These are phyloP conservation scores for Abrus precatorius DNA, from an alignment of 306 rosid genomes.

Conservation along the genomic window DNA sequence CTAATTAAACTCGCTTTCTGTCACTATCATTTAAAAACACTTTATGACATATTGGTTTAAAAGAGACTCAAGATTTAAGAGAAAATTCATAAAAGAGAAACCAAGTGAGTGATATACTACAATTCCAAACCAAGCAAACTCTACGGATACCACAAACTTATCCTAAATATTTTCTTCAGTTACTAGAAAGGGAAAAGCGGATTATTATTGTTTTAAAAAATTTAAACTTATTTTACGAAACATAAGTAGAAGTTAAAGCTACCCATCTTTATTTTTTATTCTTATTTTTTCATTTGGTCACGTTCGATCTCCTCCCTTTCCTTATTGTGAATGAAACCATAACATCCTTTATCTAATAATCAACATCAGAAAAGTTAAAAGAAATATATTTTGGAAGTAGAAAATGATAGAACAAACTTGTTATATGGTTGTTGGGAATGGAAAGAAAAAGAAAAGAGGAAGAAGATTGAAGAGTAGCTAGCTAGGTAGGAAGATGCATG, in stretches of 20 bases:
- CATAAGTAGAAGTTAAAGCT: not conserved
- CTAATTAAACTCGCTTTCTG: constrained; percentile 41
- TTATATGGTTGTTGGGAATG: constrained; percentile 14
- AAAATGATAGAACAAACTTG: constrained; percentile 37
- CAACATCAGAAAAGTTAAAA: constrained; percentile 21
- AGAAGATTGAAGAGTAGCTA: constrained; percentile 13
- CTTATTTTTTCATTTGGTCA: not conserved
- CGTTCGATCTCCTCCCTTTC: constrained; percentile 18
- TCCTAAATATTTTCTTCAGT: constrained; percentile 1
- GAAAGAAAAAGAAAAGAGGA: not conserved
- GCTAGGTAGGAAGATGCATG: constrained; percentile 34
- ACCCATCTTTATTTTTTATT: not conserved
- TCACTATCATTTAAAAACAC: constrained; percentile 30
- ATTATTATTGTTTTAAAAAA: not conserved
- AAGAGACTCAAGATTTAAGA: constrained; percentile 30
- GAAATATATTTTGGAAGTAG: constrained; percentile 24
- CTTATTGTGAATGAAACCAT: constrained; percentile 41
- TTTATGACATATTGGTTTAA: constrained; percentile 33
- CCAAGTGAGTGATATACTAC: not conserved
- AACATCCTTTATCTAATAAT: constrained; percentile 45
- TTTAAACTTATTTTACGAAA: not conserved
- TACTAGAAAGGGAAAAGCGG: not conserved
- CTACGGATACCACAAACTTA: constrained; percentile 39
- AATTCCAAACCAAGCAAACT: constrained; percentile 40
- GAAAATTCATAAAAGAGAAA: not conserved